Evolutionary conservation across 768 basidiomycete genomes (phyloP), one percentile per base, ranked within the genome.

Genomic region (Lentinula guzmanii): DNA sequence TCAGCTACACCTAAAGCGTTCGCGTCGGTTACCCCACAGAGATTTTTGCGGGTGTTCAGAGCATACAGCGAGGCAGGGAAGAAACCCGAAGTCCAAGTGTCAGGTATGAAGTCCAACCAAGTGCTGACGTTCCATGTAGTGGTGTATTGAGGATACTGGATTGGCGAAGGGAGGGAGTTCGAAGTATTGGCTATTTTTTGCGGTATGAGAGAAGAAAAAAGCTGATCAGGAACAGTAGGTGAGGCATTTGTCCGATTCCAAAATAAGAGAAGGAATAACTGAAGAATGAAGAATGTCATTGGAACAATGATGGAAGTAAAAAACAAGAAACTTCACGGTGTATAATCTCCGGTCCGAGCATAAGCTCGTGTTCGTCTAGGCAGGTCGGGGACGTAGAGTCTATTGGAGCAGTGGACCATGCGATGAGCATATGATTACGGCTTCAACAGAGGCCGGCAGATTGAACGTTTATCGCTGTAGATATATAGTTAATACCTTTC

Each of bases 11-110:
- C 71, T 42, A 79, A 63, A 11, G 71, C 76, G 51, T 79, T 78
- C 2, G 70, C 70, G 1, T 71, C 60, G 7, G 73, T 73, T 0
- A 76, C 64, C 24, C 72, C 70, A 65, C 87, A 89, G 3, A 86
- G 71, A 31, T 66, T 65, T 58, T 77, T 74, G 24, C 88, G 77
- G 45, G 78, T 76, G 67, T 86, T 78, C 57, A 89, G 71, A 11
- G 81, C 85, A 64, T 89, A 89, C 31, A 79, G 71, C 2, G 81
- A 81, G 9, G 77, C 77, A 1, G 86, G 85, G 69, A 89, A 84
- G 75, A 89, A 89, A 0, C 86, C 86, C 1, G 84, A 81, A 0
- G 86, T 86, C 86, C 87, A 89, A 2, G 80, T 81, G 64, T 86
- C 77, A 0, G 85, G 78, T 4, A 61, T 50, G 71, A 86, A 84